Conservation (phyloP, 495 filamentous ascomycete genomes). For the Parachaetomium inaequale region DNA sequence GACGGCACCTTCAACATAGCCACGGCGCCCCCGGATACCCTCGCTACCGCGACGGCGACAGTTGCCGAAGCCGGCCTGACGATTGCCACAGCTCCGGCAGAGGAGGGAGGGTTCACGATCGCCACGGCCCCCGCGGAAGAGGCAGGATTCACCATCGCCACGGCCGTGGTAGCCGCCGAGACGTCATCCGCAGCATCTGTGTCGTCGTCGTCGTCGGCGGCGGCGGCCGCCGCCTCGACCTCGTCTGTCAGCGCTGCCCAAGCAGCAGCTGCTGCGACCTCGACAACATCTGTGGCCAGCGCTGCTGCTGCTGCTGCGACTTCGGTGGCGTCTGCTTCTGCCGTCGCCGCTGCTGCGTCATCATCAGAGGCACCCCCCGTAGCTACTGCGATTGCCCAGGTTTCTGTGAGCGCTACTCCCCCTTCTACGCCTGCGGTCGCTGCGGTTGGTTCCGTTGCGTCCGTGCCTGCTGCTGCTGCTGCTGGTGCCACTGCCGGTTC, state of each 20-base stretch:
- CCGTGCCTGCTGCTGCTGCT: constrained; percentile 6
- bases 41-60: not conserved
- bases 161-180: constrained; percentile 4
- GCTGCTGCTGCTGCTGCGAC: constrained; percentile 4
- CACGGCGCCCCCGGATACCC: not conserved
- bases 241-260: not conserved
- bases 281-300: not conserved
- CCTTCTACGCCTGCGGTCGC: constrained; percentile 14
- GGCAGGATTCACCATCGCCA: not conserved
- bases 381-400: not conserved
- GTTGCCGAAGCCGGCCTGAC: not conserved
- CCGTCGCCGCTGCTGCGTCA: constrained; percentile 8
- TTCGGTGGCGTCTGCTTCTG: constrained; percentile 5
- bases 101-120: not conserved
- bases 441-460: constrained; percentile 13
- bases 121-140: not conserved
- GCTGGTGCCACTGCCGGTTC: not conserved
- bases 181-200: not conserved
- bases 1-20: not conserved
- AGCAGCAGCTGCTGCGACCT: not conserved
- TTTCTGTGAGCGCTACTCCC: not conserved
- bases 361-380: constrained; percentile 7
- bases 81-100: not conserved
- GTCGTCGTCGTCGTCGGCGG: not conserved
- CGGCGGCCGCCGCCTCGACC: not conserved